Percentiles rank a stretch among this genome's conserved stretches.
These are phyloP conservation scores for Hygrocybe coccinea DNA, from an alignment of 768 basidiomycete genomes.

Conservation along the genomic window DNA sequence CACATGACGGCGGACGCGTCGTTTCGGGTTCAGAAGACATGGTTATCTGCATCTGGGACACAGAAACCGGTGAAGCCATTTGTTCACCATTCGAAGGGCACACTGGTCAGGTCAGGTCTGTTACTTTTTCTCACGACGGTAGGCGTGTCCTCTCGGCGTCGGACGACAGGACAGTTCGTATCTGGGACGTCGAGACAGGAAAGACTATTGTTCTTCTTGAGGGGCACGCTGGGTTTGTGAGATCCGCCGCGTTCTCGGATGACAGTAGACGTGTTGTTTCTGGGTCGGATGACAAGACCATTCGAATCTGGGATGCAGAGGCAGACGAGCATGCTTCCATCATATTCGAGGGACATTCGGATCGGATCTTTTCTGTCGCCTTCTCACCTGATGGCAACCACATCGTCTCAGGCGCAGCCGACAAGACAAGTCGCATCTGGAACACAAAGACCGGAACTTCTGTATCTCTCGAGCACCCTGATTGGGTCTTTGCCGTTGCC, in stretches of 20 bases:
- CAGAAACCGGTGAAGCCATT: background rate
- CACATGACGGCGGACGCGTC: conserved; percentile 26
- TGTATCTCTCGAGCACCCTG: no score
- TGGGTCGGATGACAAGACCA: conserved; percentile 13
- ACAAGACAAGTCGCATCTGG: no score
- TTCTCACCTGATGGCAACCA: no score
- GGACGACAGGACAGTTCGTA: conserved; percentile 6
- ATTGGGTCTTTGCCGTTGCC: no score
- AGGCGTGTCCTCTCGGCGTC: conserved; percentile 20
- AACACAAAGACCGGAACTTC: no score
- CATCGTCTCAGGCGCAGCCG: no score
- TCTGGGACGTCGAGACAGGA: conserved; percentile 18
- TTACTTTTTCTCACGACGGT: conserved; percentile 26
- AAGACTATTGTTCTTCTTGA: no score
- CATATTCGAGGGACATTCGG: no score
- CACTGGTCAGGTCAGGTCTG: conserved; percentile 12
- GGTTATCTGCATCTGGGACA: background rate
- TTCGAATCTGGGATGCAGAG: conserved; percentile 20
- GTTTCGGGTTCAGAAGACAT: conserved; percentile 32
- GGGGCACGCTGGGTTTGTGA: conserved; percentile 4
- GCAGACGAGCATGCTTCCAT: background rate
- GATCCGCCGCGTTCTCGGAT: conserved; percentile 22
- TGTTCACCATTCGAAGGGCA: background rate
- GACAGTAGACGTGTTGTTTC: conserved; percentile 21
- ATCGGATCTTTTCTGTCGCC: no score